Conservation (phyloP, 768 basidiomycete species). For the Cyathus striatus region DNA sequence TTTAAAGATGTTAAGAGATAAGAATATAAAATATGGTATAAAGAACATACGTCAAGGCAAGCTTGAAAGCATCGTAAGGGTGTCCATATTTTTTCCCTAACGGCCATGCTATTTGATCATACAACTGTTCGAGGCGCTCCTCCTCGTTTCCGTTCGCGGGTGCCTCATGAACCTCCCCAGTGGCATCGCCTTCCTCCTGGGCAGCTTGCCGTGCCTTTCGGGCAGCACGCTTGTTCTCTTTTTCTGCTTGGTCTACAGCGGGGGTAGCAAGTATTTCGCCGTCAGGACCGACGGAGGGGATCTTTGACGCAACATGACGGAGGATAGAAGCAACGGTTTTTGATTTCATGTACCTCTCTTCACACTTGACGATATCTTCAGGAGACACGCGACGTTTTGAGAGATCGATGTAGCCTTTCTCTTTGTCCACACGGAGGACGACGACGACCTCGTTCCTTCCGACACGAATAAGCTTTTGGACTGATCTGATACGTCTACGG, state of each 20-base stretch:
- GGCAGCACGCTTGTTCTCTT: conserved; percentile 40
- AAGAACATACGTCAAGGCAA: conserved; percentile 77
- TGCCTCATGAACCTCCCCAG: conserved; percentile 29
- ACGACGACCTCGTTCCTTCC: conserved; percentile 99
- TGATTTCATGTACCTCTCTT: conserved; percentile 97
- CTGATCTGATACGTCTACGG: conserved; percentile 90
- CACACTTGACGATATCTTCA: conserved; percentile 98
- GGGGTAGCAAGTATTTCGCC: conserved; percentile 18
- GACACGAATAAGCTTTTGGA: conserved; percentile 96
- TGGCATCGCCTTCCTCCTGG: conserved; percentile 36
- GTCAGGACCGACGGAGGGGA: conserved; percentile 43
- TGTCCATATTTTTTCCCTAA: conserved; percentile 90
- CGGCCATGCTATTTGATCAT: conserved; percentile 92
- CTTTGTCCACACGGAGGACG: conserved; percentile 96
- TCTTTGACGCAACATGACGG: conserved; percentile 82
- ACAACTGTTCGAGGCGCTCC: conserved; percentile 77
- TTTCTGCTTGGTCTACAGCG: conserved; percentile 31
- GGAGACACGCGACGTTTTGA: conserved; percentile 97
- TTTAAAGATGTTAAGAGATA: conserved; percentile 1
- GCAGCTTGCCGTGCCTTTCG: conserved; percentile 41
- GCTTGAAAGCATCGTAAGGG: conserved; percentile 96
- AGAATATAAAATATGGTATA: neutral
- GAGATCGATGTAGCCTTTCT: conserved; percentile 99
- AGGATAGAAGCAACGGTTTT: conserved; percentile 94
- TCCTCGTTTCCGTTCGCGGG: conserved; percentile 55